phyloP scores from a whole-genome alignment of 2,329 filamentous ascomycete genomes.

The Botryotinia convoluta region DNA sequence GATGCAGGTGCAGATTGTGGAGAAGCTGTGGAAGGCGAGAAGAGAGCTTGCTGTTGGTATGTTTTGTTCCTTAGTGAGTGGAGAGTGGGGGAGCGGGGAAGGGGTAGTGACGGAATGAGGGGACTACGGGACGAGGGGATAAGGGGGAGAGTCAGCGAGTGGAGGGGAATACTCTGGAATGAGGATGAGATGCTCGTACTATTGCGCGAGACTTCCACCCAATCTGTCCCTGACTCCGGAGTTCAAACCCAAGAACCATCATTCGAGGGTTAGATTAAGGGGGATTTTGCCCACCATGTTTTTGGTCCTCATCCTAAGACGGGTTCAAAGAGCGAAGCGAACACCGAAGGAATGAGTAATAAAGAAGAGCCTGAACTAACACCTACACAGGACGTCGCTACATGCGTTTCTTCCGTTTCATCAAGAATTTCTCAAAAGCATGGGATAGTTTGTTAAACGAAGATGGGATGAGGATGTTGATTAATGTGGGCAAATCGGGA shows the following conservation, averaged over 20 bases:
- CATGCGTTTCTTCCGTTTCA: slow-evolving; percentile 67
- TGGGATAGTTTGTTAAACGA: slow-evolving; percentile 42
- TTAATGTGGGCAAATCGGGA: slow-evolving; percentile 56
- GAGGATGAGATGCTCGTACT: not conserved
- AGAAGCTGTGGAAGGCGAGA: slow-evolving; percentile 39
- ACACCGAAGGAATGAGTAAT: too few relatives aligned
- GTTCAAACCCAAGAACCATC: too few relatives aligned
- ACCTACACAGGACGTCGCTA: slow-evolving; percentile 51
- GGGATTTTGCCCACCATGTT: not conserved
- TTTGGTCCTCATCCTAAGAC: not conserved
- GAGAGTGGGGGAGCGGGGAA: not conserved
- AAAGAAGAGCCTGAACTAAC: not conserved
- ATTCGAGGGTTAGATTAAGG: not conserved
- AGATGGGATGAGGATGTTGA: slow-evolving; percentile 42
- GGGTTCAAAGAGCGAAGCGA: not conserved
- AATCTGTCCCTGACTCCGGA: not conserved
- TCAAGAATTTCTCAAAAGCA: slow-evolving; percentile 56
- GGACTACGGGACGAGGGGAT: not conserved
- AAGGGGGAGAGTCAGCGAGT: not conserved
- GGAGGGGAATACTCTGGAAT: not conserved
- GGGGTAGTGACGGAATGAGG: too few relatives aligned
- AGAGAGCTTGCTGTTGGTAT: slow-evolving; percentile 45
- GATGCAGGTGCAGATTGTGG: slow-evolving; percentile 36
- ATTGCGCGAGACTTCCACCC: not conserved
- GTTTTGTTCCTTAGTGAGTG: slow-evolving; percentile 22